phyloP scores from a whole-genome alignment of 257 asterid species.

The Nicotiana tomentosiformis region DNA sequence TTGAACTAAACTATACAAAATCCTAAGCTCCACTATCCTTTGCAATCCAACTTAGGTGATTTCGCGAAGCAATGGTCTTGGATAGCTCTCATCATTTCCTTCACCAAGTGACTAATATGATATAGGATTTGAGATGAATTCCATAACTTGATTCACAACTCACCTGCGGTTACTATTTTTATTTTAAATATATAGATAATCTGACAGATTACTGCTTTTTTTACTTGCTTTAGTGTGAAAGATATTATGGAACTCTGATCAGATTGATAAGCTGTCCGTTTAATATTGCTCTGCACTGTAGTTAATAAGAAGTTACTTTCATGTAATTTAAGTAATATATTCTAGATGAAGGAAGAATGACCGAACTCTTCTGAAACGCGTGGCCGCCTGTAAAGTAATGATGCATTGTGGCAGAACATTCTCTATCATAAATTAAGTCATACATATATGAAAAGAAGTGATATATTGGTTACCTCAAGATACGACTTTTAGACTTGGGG shows the following conservation, averaged over 20 bases:
- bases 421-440: not conserved
- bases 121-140: not conserved
- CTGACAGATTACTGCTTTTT: not conserved
- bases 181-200: not conserved
- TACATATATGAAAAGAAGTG: not conserved
- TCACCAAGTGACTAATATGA: not conserved
- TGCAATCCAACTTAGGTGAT: not conserved
- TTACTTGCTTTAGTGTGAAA: not conserved
- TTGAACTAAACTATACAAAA: not conserved
- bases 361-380: not conserved
- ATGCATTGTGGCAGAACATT: not conserved
- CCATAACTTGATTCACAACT: not conserved
- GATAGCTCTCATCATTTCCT: not conserved
- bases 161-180: not conserved
- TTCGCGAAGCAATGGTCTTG: not conserved
- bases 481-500: not conserved
- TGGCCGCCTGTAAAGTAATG: not conserved
- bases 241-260: not conserved
- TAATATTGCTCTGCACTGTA: not conserved
- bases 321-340: slow-evolving; percentile 1
- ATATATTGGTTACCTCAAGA: not conserved
- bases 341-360: not conserved
- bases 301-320: not conserved
- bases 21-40: not conserved
- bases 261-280: not conserved